Evolutionary conservation across 306 rosid genomes (phyloP).

Genomic region (Abrus precatorius): DNA sequence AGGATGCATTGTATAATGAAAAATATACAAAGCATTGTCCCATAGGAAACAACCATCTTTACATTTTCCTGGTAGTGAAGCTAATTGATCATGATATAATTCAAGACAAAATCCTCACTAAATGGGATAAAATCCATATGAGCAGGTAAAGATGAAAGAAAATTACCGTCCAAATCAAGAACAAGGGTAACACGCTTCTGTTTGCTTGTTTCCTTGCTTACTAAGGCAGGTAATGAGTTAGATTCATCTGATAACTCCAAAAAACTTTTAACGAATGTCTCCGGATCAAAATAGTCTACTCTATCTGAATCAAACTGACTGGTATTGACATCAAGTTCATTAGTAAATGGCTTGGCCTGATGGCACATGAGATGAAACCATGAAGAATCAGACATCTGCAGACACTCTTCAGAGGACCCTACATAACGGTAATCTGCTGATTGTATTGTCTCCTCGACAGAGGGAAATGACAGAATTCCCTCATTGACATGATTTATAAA

Average conservation of each 20-base stretch:
- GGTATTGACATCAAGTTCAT: constrained; percentile 53
- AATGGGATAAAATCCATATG: neutral
- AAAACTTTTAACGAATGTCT: constrained; percentile 63
- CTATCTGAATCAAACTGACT: constrained; percentile 58
- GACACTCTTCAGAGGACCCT: constrained; percentile 59
- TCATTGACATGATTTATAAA: constrained; percentile 58
- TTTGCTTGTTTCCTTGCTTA: constrained; percentile 62
- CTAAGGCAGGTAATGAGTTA: constrained; percentile 64
- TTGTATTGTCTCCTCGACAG: constrained; percentile 60
- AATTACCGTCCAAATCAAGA: constrained; percentile 96
- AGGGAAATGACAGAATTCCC: constrained; percentile 56
- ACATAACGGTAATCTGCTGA: constrained; percentile 46
- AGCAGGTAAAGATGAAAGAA: constrained; percentile 2
- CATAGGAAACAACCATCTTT: constrained; percentile 5
- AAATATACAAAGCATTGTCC: constrained; percentile 7
- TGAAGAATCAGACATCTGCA: constrained; percentile 51
- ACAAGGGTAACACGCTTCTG: constrained; percentile 72
- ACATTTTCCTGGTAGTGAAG: constrained; percentile 13
- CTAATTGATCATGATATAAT: neutral
- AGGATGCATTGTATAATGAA: neutral
- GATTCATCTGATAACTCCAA: constrained; percentile 71
- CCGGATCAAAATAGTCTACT: constrained; percentile 78
- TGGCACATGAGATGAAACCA: constrained; percentile 60
- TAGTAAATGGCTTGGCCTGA: constrained; percentile 61
- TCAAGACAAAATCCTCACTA: neutral